Evolutionary conservation across 129 eudicot species (phyloP), one percentile per base, ranked within the genome.

Genomic region (Helichrysum umbraculigerum): DNA sequence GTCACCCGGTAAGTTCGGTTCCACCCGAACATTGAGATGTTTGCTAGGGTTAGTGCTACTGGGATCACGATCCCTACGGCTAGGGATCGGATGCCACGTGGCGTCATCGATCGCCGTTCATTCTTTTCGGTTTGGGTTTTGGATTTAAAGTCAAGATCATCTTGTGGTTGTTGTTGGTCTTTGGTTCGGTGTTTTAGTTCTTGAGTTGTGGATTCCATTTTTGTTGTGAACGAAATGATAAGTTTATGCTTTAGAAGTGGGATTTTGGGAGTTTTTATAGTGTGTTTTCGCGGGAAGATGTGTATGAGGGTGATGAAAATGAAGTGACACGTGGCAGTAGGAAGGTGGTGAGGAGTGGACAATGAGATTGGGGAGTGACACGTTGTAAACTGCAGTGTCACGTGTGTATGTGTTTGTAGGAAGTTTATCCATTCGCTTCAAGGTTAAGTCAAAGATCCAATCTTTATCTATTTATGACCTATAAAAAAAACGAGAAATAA

Each of bases 11-110:
- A 86, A 37, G 67, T 72, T 16, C 71, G 79, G 71, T 63, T 75
- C 56, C 88, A 76, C 0, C 93, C 93, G 62, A 90, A 87, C n/a
- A 85, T 21, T 70, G 30, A 29, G 68, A 93, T 81, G 83, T 84
- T 85, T 47, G 86, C 73, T 2, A 88, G 33, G 58, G 95, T 85
- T 21, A 93, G 82, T 11, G 80, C 57, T 37, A 93, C 58, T 0
- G 98, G 97, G 42, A 91, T n/a, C 0, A 83, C 81, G 7, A 90
- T 64, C n/a, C 90, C 98, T 1, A 88, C 34, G 16, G 83, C 84
- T 2, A 93, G 59, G 9, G 98, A 90, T 5, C 79, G 86, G 8
- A 88, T 83, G 62, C 97, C 97, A 10, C 97, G 92, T 73, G 70
- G 82, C 16, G 97, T 91, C 77, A 82, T 65, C 70, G 77, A 81